A percentile compares a stretch with the other conserved stretches of the same genome.
phyloP scores from a whole-genome alignment of 129 eudicot species.

The Rutidosis leptorrhynchoides region DNA sequence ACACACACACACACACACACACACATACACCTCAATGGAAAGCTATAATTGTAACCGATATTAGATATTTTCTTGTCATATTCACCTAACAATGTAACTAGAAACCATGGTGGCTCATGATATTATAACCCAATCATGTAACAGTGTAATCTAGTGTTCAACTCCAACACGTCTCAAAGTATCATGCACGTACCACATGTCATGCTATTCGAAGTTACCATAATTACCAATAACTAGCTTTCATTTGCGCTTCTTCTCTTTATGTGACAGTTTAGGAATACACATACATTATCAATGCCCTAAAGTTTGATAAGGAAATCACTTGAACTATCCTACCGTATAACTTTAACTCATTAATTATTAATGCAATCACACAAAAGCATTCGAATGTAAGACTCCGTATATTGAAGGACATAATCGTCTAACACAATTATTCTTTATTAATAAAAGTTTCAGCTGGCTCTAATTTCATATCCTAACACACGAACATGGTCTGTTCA shows the following conservation, averaged over 20 bases:
- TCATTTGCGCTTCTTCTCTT: slow-evolving; percentile 16
- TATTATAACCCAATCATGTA: slow-evolving; percentile 5
- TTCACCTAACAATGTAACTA: too few species aligned
- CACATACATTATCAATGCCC: slow-evolving; percentile 2
- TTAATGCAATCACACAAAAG: neutral
- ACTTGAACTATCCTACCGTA: neutral
- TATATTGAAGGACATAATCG: neutral
- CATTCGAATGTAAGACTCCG: neutral
- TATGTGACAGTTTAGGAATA: slow-evolving; percentile 2
- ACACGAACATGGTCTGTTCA: neutral
- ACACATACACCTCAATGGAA: too few species aligned
- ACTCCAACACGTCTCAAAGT: neutral
- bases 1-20: too few species aligned
- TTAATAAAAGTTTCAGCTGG: neutral
- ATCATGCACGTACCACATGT: slow-evolving; percentile 16
- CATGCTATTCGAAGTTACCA: neutral
- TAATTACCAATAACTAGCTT: neutral
- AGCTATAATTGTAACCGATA: too few species aligned
- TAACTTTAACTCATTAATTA: neutral
- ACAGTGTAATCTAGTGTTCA: neutral
- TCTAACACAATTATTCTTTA: neutral
- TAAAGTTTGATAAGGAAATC: neutral
- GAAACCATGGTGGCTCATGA: too few species aligned
- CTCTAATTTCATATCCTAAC: slow-evolving; percentile 7
- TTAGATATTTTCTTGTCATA: too few species aligned